Conservation (phyloP, 768 basidiomycete genomes). For the Suillus hirtellus region DNA sequence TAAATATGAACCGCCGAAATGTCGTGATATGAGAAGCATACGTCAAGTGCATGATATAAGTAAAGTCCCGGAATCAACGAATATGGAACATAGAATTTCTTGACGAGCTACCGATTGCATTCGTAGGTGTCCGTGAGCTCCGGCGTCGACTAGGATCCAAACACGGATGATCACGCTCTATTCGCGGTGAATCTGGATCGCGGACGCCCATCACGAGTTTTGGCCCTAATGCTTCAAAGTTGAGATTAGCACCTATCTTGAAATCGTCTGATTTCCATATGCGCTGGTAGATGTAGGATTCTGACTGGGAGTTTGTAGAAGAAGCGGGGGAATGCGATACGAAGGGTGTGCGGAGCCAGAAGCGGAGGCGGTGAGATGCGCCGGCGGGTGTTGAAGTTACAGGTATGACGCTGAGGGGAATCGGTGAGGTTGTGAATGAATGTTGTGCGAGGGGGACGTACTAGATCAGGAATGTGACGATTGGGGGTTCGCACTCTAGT, state of each 20-base stretch:
- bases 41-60: not conserved
- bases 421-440: slow-evolving; percentile 11
- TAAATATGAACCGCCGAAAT: not conserved
- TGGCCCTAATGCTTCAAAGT: slow-evolving; percentile 50
- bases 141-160: slow-evolving; percentile 13
- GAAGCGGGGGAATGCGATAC: slow-evolving; percentile 28
- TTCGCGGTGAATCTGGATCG: slow-evolving; percentile 15
- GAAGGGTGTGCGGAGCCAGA: slow-evolving; percentile 59
- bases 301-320: slow-evolving; percentile 38
- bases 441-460: slow-evolving; percentile 30
- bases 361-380: slow-evolving; percentile 61
- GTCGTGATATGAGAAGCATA: not conserved
- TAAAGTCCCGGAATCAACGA: slow-evolving; percentile 6
- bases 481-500: slow-evolving; percentile 54
- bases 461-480: slow-evolving; percentile 63
- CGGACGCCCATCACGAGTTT: slow-evolving; percentile 53
- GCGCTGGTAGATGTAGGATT: slow-evolving; percentile 61
- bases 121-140: slow-evolving; percentile 16
- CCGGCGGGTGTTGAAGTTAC: slow-evolving; percentile 53
- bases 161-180: slow-evolving; percentile 9
- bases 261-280: slow-evolving; percentile 66
- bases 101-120: not conserved
- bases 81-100: slow-evolving; percentile 6
- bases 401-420: slow-evolving; percentile 48
- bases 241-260: slow-evolving; percentile 57